These are phyloP conservation scores for Diddensiella santjacobensis DNA, from an alignment of 805 yeast genomes.

Conservation along the genomic window DNA sequence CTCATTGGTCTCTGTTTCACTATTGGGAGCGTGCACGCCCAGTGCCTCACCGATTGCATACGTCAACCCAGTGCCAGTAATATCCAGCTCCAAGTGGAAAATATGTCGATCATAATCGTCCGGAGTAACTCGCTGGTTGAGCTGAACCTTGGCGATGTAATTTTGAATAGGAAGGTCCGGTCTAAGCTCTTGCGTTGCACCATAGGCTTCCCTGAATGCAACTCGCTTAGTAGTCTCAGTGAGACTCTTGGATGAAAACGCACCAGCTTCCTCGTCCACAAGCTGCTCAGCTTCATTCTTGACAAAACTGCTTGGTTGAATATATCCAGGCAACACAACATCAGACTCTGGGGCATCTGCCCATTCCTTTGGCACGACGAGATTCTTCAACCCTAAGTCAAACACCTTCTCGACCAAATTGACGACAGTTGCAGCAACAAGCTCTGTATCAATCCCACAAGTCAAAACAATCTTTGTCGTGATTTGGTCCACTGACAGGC, in stretches of 20 bases:
- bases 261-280: conserved; percentile 23
- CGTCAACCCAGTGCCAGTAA: conserved; percentile 82
- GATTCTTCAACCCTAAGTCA: conserved; percentile 24
- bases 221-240: conserved; percentile 63
- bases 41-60: conserved; percentile 96
- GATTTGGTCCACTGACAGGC: conserved; percentile 53
- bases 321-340: conserved; percentile 26
- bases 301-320: conserved; percentile 25
- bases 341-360: conserved; percentile 15
- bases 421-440: conserved; percentile 53
- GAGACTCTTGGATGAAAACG: conserved; percentile 42
- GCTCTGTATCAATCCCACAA: conserved; percentile 77
- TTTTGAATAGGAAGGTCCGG: conserved; percentile 87
- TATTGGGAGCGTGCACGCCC: conserved; percentile 90
- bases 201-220: conserved; percentile 78
- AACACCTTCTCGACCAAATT: conserved; percentile 36
- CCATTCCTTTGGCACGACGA: conserved; percentile 42
- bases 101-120: conserved; percentile 85
- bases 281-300: conserved; percentile 4
- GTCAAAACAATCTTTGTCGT: conserved; percentile 77
- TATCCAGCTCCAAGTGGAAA: conserved; percentile 93
- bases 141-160: conserved; percentile 84
- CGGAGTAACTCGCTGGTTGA: conserved; percentile 90
- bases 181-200: conserved; percentile 56
- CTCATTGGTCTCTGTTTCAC: conserved; percentile 55